Conservation (phyloP, 1,284 basidiomycete genomes). For the Heterobasidion occidentale region DNA sequence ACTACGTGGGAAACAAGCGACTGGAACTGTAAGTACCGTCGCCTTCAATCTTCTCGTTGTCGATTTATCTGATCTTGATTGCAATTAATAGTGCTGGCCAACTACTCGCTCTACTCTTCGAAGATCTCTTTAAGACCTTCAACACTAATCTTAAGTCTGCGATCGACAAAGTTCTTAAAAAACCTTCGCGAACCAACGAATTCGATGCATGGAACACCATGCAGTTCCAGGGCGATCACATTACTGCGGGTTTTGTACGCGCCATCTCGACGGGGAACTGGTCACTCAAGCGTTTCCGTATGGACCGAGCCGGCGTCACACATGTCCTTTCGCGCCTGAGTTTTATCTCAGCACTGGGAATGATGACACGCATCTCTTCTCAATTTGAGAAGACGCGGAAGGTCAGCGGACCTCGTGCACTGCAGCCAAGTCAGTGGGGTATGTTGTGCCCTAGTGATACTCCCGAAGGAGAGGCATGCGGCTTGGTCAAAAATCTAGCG, state of each 20-base stretch:
- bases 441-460: conserved; percentile 99
- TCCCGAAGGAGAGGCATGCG: conserved; percentile 99
- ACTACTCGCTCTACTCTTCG: conserved; percentile 90
- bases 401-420: conserved; percentile 93
- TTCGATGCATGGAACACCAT: conserved; percentile 96
- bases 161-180: conserved; percentile 98
- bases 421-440: conserved; percentile 99
- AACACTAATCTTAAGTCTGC: conserved; percentile 93
- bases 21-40: conserved; percentile 76
- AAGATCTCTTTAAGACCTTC: conserved; percentile 99
- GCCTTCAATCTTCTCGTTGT: neutral
- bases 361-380: conserved; percentile 99
- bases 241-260: conserved; percentile 94
- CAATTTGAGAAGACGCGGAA: conserved; percentile 99
- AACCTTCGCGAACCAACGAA: conserved; percentile 90
- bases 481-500: conserved; percentile 97
- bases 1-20: conserved; percentile 99
- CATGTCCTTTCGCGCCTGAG: conserved; percentile 94
- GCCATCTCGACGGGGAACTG: conserved; percentile 99
- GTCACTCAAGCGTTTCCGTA: conserved; percentile 99
- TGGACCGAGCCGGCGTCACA: conserved; percentile 98
- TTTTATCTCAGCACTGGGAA: conserved; percentile 98
- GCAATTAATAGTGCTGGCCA: conserved; percentile 75
- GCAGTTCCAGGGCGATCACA: conserved; percentile 90
- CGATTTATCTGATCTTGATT: neutral